A percentile compares a stretch with the other conserved stretches of the same genome.
Conservation (phyloP, 2,329 filamentous ascomycete species). For the Fusarium chaquense region DNA sequence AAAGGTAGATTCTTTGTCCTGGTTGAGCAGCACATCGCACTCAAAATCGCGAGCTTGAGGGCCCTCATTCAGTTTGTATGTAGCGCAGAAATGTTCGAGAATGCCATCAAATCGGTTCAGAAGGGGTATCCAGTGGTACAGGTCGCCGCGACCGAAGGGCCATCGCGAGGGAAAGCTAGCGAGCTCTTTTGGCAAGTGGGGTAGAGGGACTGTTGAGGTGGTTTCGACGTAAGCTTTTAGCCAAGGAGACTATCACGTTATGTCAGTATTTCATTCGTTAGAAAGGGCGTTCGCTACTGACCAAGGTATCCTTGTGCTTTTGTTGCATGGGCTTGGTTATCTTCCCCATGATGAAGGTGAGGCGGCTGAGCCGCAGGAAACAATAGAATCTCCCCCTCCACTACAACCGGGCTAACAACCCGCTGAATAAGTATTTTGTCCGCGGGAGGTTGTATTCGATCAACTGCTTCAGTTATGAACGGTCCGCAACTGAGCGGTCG, state of each 20-base stretch:
- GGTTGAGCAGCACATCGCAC: conserved; percentile 72
- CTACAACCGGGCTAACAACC: conserved; percentile 57
- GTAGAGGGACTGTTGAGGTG: conserved; percentile 76
- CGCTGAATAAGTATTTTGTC: conserved; percentile 56
- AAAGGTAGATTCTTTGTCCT: conserved; percentile 63
- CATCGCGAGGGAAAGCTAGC: conserved; percentile 86
- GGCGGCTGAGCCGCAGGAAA: conserved; percentile 70
- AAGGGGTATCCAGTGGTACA: conserved; percentile 98
- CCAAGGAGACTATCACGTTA: conserved; percentile 78
- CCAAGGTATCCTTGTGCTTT: conserved; percentile 76
- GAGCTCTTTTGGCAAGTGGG: conserved; percentile 81
- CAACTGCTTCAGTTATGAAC: conserved; percentile 48
- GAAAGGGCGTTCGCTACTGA: conserved; percentile 53
- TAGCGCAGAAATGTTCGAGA: conserved; percentile 82
- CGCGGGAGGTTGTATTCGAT: conserved; percentile 49
- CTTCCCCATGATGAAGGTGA: conserved; percentile 72
- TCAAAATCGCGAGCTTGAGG: conserved; percentile 84
- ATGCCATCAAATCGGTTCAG: conserved; percentile 94
- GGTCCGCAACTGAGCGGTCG: conserved; percentile 21
- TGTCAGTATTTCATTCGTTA: conserved; percentile 45
- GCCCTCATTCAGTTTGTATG: conserved; percentile 82
- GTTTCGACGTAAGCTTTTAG: conserved; percentile 82
- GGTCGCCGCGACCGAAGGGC: conserved; percentile 94
- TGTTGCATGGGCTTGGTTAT: conserved; percentile 75
- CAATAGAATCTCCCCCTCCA: conserved; percentile 68